Evolutionary conservation across 306 rosid genomes (phyloP).

Genomic region (Boehmeria nivea): DNA sequence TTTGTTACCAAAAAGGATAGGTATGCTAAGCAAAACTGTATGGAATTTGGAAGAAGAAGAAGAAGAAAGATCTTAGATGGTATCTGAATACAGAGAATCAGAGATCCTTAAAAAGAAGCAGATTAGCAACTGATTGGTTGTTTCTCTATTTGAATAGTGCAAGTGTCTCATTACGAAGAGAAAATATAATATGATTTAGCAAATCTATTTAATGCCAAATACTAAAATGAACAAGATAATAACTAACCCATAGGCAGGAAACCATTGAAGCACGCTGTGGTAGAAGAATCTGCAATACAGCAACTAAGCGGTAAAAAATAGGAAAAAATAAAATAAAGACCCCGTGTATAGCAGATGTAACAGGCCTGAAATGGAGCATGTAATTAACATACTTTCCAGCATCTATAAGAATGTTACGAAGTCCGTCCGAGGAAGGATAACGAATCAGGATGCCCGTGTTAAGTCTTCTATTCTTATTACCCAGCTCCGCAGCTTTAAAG

Average conservation of each 20-base stretch:
- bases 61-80: conserved; percentile 4
- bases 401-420: conserved; percentile 60
- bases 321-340: conserved; percentile 21
- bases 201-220: background rate
- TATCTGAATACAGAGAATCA: background rate
- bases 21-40: conserved; percentile 16
- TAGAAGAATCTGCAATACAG: conserved; percentile 70
- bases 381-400: conserved; percentile 76
- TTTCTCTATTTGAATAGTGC: conserved; percentile 3
- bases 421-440: conserved; percentile 45
- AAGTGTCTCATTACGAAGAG: background rate
- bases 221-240: conserved; percentile 1
- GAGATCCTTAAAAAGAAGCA: background rate
- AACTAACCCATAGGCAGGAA: conserved; percentile 81
- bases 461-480: conserved; percentile 73
- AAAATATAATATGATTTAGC: background rate
- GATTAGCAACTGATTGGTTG: background rate
- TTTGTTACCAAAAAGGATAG: conserved; percentile 33
- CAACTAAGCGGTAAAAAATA: conserved; percentile 45
- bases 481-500: conserved; percentile 63
- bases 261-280: conserved; percentile 91
- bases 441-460: conserved; percentile 89
- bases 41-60: no score
- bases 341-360: no score
- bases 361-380: background rate